A percentile compares a stretch with the other conserved stretches of the same genome.
phyloP scores from a whole-genome alignment of 768 basidiomycete species.

The Myochromella boudieri region DNA sequence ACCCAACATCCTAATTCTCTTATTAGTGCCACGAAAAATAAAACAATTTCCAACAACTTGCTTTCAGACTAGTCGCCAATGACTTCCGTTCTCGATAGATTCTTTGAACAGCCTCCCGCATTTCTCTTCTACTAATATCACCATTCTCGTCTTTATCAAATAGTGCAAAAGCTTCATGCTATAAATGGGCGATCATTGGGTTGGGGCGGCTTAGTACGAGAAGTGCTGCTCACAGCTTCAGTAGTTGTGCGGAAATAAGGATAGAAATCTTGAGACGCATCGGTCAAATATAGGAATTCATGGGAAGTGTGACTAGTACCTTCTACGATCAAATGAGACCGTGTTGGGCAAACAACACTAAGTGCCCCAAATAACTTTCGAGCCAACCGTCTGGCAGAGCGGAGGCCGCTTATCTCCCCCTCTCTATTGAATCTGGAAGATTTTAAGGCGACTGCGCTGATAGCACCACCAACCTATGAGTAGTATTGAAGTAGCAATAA shows the following conservation, averaged over 20 bases:
- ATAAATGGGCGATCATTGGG: conserved; percentile 5
- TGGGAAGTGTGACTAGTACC: conserved; percentile 38
- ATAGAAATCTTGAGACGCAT: conserved; percentile 64
- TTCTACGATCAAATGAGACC: conserved; percentile 65
- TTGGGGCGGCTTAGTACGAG: too few relatives aligned
- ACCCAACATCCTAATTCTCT: conserved; percentile 57
- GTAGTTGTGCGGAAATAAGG: conserved; percentile 71
- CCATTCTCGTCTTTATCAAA: conserved; percentile 87
- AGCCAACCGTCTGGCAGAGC: conserved; percentile 67
- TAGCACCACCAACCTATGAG: conserved; percentile 52
- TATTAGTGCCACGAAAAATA: neutral
- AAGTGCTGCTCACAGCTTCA: conserved; percentile 58
- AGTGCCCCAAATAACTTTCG: conserved; percentile 66
- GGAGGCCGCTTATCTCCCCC: conserved; percentile 51
- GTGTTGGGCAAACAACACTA: conserved; percentile 56
- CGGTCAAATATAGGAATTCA: too few relatives aligned
- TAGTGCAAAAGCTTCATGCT: conserved; percentile 67
- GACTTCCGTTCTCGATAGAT: conserved; percentile 80
- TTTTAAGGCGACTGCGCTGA: conserved; percentile 71
- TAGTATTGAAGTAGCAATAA: neutral
- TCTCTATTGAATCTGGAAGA: conserved; percentile 59
- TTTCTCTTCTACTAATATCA: conserved; percentile 74
- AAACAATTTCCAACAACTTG: conserved; percentile 20
- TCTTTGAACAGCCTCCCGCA: conserved; percentile 79
- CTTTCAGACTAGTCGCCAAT: conserved; percentile 69